Evolutionary conservation across 306 rosid species (phyloP).

Genomic region (Canavalia gladiata): DNA sequence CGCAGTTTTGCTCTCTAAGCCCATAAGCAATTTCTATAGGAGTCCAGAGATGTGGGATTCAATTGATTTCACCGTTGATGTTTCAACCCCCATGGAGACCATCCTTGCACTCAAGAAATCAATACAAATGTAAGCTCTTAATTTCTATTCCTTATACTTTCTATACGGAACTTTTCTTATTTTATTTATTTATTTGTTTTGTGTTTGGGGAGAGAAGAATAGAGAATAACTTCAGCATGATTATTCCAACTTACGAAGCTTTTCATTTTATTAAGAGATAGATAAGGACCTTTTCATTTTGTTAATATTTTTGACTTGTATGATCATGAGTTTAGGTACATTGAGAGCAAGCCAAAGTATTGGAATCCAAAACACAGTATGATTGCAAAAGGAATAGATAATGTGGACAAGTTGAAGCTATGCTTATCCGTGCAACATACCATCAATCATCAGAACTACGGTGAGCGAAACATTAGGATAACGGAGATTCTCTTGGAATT

Average conservation of each 20-base stretch:
- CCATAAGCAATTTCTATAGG: conserved; percentile 66
- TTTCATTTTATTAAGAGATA: background rate
- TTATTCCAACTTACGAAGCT: background rate
- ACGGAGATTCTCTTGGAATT: conserved; percentile 61
- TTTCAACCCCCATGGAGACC: conserved; percentile 58
- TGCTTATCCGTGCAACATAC: conserved; percentile 61
- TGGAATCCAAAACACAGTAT: conserved; percentile 67
- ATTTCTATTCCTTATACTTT: background rate
- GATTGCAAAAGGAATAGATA: conserved; percentile 60
- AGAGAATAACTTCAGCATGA: background rate
- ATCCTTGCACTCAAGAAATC: conserved; percentile 63
- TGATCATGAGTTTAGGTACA: conserved; percentile 54
- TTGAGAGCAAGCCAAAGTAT: conserved; percentile 67
- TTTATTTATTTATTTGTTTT: background rate
- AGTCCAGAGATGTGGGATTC: conserved; percentile 65
- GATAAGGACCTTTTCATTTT: background rate
- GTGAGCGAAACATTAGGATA: conserved; percentile 57
- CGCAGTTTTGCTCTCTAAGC: conserved; percentile 58
- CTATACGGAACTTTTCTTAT: background rate
- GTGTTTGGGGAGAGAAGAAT: background rate
- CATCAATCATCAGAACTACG: conserved; percentile 66
- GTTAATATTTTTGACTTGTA: conserved; percentile 7
- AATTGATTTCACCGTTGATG: conserved; percentile 58
- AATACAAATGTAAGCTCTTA: conserved; percentile 56
- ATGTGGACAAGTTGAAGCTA: conserved; percentile 59